phyloP scores from a whole-genome alignment of 345 rosid species.

The Linum trigynum region DNA sequence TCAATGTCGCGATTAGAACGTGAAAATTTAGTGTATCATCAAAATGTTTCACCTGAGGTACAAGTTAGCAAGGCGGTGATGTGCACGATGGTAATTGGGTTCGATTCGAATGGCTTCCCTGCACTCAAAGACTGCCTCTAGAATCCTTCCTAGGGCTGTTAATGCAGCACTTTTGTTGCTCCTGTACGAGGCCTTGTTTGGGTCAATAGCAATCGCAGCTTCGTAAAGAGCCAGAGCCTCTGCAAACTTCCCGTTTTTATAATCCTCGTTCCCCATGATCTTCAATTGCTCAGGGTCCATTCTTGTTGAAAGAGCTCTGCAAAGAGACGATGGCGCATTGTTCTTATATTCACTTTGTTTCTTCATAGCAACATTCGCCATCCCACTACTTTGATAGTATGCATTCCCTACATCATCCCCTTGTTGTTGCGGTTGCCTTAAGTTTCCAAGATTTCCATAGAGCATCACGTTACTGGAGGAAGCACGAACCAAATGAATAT shows the following conservation, averaged over 20 bases:
- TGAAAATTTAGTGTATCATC: neutral
- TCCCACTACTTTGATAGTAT: conserved; percentile 31
- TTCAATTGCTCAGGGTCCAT: conserved; percentile 94
- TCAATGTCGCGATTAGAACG: too few relatives aligned
- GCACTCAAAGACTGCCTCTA: conserved; percentile 86
- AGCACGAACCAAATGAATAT: conserved; percentile 53
- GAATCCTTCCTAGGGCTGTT: conserved; percentile 69
- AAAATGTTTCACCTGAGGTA: conserved; percentile 46
- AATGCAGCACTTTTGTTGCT: conserved; percentile 93
- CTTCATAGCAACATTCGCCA: conserved; percentile 47
- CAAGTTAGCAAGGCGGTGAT: conserved; percentile 77
- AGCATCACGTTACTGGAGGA: conserved; percentile 83
- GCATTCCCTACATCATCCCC: conserved; percentile 20
- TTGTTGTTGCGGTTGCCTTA: conserved; percentile 54
- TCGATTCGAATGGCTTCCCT: conserved; percentile 86
- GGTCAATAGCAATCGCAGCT: conserved; percentile 87
- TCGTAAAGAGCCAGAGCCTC: conserved; percentile 88
- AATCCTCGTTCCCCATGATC: conserved; percentile 95
- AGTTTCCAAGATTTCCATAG: conserved; percentile 60
- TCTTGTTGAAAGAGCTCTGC: conserved; percentile 76
- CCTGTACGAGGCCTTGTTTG: conserved; percentile 74
- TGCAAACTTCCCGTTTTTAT: conserved; percentile 78
- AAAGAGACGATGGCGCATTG: conserved; percentile 38
- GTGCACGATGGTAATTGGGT: conserved; percentile 84
- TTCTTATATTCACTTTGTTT: conserved; percentile 12